These are phyloP conservation scores for Bothriochloa decipiens DNA, from an alignment of 176 grass and related monocot species.

Conservation along the genomic window DNA sequence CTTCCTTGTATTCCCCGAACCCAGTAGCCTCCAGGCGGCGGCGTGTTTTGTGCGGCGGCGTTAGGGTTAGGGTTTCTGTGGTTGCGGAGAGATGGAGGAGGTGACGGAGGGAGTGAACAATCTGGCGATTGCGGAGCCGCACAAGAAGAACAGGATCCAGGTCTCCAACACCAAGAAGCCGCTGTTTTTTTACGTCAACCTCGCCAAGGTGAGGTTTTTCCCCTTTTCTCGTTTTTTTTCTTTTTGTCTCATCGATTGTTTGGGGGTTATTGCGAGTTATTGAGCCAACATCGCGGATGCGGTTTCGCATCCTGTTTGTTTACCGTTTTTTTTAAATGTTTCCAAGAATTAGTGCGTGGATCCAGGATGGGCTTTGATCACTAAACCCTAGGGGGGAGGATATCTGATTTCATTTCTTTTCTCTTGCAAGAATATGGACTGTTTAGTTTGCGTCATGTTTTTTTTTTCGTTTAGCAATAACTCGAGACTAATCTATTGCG, in stretches of 20 bases:
- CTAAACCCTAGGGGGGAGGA: neutral
- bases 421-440: neutral
- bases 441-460: neutral
- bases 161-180: conserved; percentile 97
- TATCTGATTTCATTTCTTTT: neutral
- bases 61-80: conserved; percentile 60
- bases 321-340: neutral
- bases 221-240: neutral
- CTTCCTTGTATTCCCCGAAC: neutral
- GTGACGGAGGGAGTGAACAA: conserved; percentile 84
- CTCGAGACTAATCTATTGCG: neutral
- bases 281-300: neutral
- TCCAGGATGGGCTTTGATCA: neutral
- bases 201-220: conserved; percentile 66
- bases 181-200: conserved; percentile 92
- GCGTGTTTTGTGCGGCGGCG: neutral
- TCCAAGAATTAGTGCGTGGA: neutral
- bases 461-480: neutral
- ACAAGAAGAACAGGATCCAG: conserved; percentile 94
- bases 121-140: conserved; percentile 60
- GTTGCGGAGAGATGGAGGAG: conserved; percentile 66
- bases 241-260: neutral
- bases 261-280: neutral
- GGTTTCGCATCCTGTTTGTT: neutral
- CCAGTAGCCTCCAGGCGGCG: neutral